Evolutionary conservation across 768 basidiomycete genomes (phyloP).

Genomic region (Auricularia sp.): DNA sequence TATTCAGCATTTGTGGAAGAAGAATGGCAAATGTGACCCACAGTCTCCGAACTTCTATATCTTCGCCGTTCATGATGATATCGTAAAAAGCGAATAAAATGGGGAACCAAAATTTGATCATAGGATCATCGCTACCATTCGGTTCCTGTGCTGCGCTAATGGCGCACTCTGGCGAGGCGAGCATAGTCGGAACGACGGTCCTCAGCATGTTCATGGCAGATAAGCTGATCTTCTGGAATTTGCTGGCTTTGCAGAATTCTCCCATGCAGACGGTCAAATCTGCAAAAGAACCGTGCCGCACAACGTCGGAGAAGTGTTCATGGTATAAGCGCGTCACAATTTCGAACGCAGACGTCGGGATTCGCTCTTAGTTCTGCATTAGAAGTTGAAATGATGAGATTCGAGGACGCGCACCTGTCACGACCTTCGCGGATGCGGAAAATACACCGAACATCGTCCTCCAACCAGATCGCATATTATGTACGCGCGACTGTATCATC

Average conservation of each 20-base stretch:
- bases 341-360: conserved; percentile 90
- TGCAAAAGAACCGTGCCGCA: conserved; percentile 88
- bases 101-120: conserved; percentile 97
- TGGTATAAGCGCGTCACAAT: conserved; percentile 86
- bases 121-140: conserved; percentile 52
- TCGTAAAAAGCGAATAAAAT: conserved; percentile 97
- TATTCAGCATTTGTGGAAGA: conserved; percentile 1
- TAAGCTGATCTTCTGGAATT: conserved; percentile 96
- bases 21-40: conserved; percentile 34
- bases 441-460: conserved; percentile 99
- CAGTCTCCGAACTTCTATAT: conserved; percentile 93
- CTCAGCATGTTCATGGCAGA: conserved; percentile 95
- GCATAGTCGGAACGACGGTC: conserved; percentile 86
- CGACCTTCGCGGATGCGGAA: conserved; percentile 87
- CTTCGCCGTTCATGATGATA: conserved; percentile 99
- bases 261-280: conserved; percentile 96
- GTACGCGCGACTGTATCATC: conserved; percentile 92
- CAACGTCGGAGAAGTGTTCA: conserved; percentile 84
- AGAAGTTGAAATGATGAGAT: background rate
- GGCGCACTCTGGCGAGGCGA: conserved; percentile 64
- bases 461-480: conserved; percentile 97
- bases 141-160: conserved; percentile 26
- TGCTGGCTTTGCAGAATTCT: conserved; percentile 98
- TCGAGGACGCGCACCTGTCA: conserved; percentile 52
- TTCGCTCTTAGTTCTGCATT: conserved; percentile 49